Base-by-base conservation (phyloP, 1,139 yeast species). In the Yamadazyma conglobata region DNA sequence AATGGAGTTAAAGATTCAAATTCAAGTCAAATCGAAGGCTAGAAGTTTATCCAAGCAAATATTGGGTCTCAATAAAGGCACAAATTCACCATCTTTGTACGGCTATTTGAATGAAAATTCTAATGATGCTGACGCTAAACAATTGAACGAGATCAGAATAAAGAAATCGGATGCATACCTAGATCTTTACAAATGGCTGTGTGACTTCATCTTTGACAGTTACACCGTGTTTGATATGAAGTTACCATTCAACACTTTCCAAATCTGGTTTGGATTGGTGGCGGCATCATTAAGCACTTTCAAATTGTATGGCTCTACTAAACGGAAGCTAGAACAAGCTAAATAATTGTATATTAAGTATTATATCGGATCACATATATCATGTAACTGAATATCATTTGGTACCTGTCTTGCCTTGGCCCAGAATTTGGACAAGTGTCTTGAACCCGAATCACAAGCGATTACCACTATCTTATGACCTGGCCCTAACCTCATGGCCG, bases 341-440 rank as follows among this genome's bases (percentile, higher is more conserved):
- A 7, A n/a, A 5, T 13, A 10, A 10, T 20, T 32, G 27, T 27
- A 27, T 19, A 24, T 14, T 32, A 32, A 27, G 9, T 14, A 11
- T 15, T 14, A 22, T n/a, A n/a, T n/a, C n/a, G n/a, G n/a, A n/a
- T n/a, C n/a, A 57, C 19, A 10, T n/a, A 65, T 47, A 19, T 65
- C 68, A 10, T 59, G 61, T 30, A 64, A 41, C 6, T 55, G 46
- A 3, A 64, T 38, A 33, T 20, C 30, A 4, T 22, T 21, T 4
- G 36, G 28, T 4, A 59, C 45, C 9, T 54, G 52, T 24, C 54
- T 54, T 1, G 91, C 93, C 33, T 67, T 59, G 44, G 80, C 84
- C 96, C 96, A 91, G 52, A 91, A 91, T 54, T 91, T 91, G 27
- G 94, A 83, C 38, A 89, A 52, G 56, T 91, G 97, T 42, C 97